Evolutionary conservation across 1,139 yeast genomes (phyloP), one percentile per base, ranked within the genome.

Genomic region (Protomyces arabidopsidicola): DNA sequence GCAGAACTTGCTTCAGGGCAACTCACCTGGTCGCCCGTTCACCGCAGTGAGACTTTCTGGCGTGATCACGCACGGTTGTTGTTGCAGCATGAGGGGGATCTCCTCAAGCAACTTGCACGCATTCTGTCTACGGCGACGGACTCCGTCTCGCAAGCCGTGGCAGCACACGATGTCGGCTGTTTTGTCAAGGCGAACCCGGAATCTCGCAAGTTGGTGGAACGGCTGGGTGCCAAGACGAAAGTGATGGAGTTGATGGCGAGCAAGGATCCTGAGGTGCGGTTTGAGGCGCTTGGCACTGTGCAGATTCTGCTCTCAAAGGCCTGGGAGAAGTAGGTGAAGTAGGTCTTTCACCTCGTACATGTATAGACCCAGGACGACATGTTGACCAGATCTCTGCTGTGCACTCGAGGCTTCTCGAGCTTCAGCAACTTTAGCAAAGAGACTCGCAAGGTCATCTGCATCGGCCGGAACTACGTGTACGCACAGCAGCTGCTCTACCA

Each of bases 11-110:
- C 85, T 67, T 85, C 93, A 65, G 84, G 86, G 71, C 81, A 84
- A 68, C 82, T 93, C 72, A 82, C 84, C 68, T 93, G 97, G 95
- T 84, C 96, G 1, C 98, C 98, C 64, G 90, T 96, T 27, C 98
- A 93, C 76, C 84, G 85, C 70, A 87, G 90, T 55, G 84, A 83
- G 63, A 90, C 88, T 64, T 93, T 93, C 74, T 93, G 98, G 97
- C 80, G 85, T 68, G 95, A 90, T 69, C 90, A 95, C 73, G 80
- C 87, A 36, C 79, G 77, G 56, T 81, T 83, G 70, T 93, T 95
- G 78, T 88, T 87, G 75, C 89, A 86, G 59, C 82, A 85, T 65
- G 84, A 87, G 71, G 39, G 86, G 84, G 85, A 84, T 72, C 76
- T 87, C 56, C 82, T 90, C 69, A 85, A 83, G 73, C 80, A 81